phyloP scores from a whole-genome alignment of 805 yeast species.

The Suhomyces xylopsoci region DNA sequence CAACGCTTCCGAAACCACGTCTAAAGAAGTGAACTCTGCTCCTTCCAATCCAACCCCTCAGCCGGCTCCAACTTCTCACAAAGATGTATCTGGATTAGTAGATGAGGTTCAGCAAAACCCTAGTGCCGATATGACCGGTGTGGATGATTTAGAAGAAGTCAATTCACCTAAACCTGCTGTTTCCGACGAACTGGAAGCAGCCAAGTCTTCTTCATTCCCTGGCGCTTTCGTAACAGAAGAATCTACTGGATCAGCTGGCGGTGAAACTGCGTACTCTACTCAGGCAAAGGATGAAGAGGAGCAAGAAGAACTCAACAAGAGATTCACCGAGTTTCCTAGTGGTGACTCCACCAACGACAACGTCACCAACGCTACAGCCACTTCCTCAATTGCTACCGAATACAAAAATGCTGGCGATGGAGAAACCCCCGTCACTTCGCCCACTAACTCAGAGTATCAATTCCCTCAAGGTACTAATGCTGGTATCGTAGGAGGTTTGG shows the following conservation, averaged over 20 bases:
- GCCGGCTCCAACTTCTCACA: not conserved
- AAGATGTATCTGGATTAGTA: conserved; percentile 15
- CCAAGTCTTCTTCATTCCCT: not conserved
- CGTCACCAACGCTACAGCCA: conserved; percentile 29
- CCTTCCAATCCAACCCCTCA: not conserved
- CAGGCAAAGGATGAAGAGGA: conserved; percentile 12
- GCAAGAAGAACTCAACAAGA: conserved; percentile 13
- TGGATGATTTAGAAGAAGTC: conserved; percentile 15
- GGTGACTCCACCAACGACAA: conserved; percentile 17
- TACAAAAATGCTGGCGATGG: conserved; percentile 24
- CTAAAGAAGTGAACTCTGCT: not conserved
- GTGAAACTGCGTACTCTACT: not conserved
- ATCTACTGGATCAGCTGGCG: not conserved
- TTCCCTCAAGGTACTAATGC: conserved; percentile 33
- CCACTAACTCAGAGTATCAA: conserved; percentile 47
- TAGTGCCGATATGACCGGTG: conserved; percentile 27
- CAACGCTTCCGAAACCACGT: not conserved
- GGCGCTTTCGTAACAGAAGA: not conserved
- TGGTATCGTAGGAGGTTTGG: conserved; percentile 37
- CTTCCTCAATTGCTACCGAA: conserved; percentile 33
- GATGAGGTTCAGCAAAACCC: conserved; percentile 29
- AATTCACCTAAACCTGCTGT: not conserved
- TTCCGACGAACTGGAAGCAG: conserved; percentile 13
- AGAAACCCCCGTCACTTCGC: conserved; percentile 50
- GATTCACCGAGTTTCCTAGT: conserved; percentile 35